Conservation (phyloP, 2,329 filamentous ascomycete genomes). For the Aureobasidium zeae region DNA sequence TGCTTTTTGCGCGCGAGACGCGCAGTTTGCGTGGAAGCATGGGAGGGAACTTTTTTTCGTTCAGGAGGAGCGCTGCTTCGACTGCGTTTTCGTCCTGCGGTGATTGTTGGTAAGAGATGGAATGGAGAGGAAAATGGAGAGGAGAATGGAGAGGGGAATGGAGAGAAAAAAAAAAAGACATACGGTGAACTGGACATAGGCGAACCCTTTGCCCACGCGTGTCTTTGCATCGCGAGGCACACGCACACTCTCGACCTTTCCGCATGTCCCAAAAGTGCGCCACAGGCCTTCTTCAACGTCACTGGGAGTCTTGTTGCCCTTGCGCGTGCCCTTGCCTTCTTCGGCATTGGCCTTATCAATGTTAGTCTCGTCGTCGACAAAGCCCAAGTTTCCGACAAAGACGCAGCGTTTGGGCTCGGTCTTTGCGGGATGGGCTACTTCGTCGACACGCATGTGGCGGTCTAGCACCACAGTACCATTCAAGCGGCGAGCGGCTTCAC, state of each 20-base stretch:
- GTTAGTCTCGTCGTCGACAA: conserved; percentile 82
- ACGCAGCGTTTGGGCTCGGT: conserved; percentile 83
- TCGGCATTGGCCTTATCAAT: conserved; percentile 52
- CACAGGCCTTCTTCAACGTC: conserved; percentile 92
- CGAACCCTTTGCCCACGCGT: conserved; percentile 90
- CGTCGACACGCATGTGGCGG: conserved; percentile 84
- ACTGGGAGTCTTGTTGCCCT: conserved; percentile 62
- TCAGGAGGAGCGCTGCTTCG: conserved; percentile 77
- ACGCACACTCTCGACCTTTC: conserved; percentile 84
- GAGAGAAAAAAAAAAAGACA: conserved; percentile 24
- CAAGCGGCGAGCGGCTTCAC: conserved; percentile 63
- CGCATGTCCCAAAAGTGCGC: conserved; percentile 66
- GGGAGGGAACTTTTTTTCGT: conserved; percentile 88
- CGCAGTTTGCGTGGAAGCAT: conserved; percentile 84
- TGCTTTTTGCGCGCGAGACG: conserved; percentile 74
- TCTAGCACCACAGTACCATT: conserved; percentile 80
- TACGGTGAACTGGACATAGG: conserved; percentile 84
- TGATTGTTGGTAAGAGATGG: conserved; percentile 1
- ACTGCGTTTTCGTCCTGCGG: conserved; percentile 69
- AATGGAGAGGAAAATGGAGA: conserved; percentile 29
- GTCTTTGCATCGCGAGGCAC: conserved; percentile 85
- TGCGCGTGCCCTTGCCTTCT: conserved; percentile 50
- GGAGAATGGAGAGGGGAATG: conserved; percentile 25
- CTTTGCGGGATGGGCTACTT: conserved; percentile 74
- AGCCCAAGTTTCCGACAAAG: conserved; percentile 92